Conservation (phyloP, 768 basidiomycete genomes). For the Chiua virens region DNA sequence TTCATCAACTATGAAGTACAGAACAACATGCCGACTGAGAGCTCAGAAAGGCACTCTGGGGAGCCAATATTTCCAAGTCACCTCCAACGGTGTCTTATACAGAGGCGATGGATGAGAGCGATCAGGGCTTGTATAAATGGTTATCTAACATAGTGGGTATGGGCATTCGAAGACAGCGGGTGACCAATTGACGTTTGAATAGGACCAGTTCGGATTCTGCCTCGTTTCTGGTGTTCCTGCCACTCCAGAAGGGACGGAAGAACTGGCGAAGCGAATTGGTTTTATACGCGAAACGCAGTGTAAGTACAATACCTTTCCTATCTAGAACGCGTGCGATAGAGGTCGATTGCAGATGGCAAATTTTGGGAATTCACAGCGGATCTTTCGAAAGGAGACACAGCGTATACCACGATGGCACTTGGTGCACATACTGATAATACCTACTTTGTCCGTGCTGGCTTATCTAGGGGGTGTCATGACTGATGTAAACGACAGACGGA, state of each 20-base stretch:
- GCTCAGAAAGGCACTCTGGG: slow-evolving; percentile 74
- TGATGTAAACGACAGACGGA: slow-evolving; percentile 60
- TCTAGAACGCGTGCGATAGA: slow-evolving; percentile 24
- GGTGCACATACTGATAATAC: slow-evolving; percentile 82
- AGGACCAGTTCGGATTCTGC: slow-evolving; percentile 90
- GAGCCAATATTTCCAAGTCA: slow-evolving; percentile 65
- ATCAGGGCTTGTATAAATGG: slow-evolving; percentile 76
- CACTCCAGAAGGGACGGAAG: slow-evolving; percentile 83
- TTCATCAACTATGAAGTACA: background rate
- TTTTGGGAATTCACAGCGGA: slow-evolving; percentile 98
- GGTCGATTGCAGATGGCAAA: slow-evolving; percentile 67
- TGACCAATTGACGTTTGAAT: slow-evolving; percentile 1
- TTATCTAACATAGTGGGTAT: slow-evolving; percentile 70
- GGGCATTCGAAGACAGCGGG: background rate
- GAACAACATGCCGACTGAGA: background rate
- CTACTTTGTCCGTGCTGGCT: slow-evolving; percentile 39
- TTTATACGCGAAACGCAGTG: slow-evolving; percentile 89
- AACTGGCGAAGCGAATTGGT: slow-evolving; percentile 70
- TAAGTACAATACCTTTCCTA: slow-evolving; percentile 18
- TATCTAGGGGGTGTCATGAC: slow-evolving; percentile 3
- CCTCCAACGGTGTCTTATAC: slow-evolving; percentile 75
- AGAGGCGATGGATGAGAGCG: slow-evolving; percentile 66
- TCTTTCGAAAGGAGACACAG: slow-evolving; percentile 87
- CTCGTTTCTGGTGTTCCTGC: slow-evolving; percentile 80
- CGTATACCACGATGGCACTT: slow-evolving; percentile 87